A percentile compares a stretch with the other conserved stretches of the same genome.
These are phyloP conservation scores for Coniosporium apollinis DNA, from an alignment of 495 filamentous ascomycete genomes.

Conservation along the genomic window DNA sequence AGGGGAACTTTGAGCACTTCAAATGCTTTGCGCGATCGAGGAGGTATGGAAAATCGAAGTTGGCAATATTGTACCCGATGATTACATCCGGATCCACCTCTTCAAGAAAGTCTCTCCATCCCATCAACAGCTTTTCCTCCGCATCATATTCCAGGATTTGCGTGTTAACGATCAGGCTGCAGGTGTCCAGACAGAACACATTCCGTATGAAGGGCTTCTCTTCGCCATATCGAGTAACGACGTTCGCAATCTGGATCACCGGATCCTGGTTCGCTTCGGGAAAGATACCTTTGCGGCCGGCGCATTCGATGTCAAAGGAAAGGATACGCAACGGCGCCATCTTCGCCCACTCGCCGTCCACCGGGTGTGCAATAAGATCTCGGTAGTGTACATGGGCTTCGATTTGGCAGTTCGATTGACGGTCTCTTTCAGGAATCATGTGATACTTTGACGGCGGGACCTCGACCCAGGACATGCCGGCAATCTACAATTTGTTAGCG, in stretches of 20 bases:
- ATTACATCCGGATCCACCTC: slow-evolving; percentile 94
- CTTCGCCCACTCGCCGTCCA: slow-evolving; percentile 94
- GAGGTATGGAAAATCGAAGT: slow-evolving; percentile 97
- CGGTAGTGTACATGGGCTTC: slow-evolving; percentile 70
- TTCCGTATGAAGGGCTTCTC: slow-evolving; percentile 91
- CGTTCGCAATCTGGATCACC: slow-evolving; percentile 95
- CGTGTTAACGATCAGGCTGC: slow-evolving; percentile 85
- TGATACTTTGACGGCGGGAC: slow-evolving; percentile 57
- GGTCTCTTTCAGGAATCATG: slow-evolving; percentile 39
- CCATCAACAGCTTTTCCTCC: slow-evolving; percentile 73
- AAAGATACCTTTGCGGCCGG: slow-evolving; percentile 92
- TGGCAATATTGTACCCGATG: slow-evolving; percentile 96
- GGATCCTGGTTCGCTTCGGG: slow-evolving; percentile 81
- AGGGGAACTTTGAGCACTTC: slow-evolving; percentile 58
- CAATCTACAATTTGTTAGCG: slow-evolving; percentile 37
- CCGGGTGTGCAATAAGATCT: slow-evolving; percentile 71
- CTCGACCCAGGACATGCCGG: slow-evolving; percentile 97
- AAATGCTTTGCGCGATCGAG: slow-evolving; percentile 77
- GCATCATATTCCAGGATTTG: slow-evolving; percentile 68
- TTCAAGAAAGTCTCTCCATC: slow-evolving; percentile 78
- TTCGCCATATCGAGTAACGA: slow-evolving; percentile 93
- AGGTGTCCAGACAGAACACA: slow-evolving; percentile 84
- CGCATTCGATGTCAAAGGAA: slow-evolving; percentile 98
- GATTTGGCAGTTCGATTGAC: slow-evolving; percentile 86
- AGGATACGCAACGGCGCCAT: slow-evolving; percentile 90